Evolutionary conservation across 768 basidiomycete genomes (phyloP), one percentile per base, ranked within the genome.

Genomic region (Lanmaoa pseudosensibilis): DNA sequence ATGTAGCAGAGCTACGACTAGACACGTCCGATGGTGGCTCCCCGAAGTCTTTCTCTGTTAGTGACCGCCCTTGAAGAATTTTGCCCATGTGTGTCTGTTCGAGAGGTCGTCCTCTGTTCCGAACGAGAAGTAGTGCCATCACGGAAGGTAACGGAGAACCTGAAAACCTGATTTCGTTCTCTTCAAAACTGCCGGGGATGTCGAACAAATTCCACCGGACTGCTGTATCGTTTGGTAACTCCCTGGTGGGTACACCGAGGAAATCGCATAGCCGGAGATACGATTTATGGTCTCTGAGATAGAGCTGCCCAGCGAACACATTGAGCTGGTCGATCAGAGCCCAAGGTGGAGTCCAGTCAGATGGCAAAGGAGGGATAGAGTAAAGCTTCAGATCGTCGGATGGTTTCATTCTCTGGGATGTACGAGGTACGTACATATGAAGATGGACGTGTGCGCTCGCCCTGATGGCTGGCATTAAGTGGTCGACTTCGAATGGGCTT

Each of bases 391-490:
- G 64, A 27, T 71, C 56, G 33, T 81, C 79, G 21, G 73, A 72
- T 7, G 74, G 58, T 23, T 64, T 62, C 71, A 74, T 75, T 2
- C 61, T 61, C n/a, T 63, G 48, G 4, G 65, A 70, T 39, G 74
- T 73, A 2, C 75, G 64, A 2, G 79, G 76, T 3, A 74, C 60
- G 48, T 80, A 80, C 1, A 74, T 27, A 58, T 79, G 78, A 9
- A 80, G 69, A 47, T 72, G 66, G 9, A 76, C 74, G 8, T 52
- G 8, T 12, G 65, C 58, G 60, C 70, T 72, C 12, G 30, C 25
- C 16, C 70, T 73, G 52, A 81, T 77, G 0, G 33, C 39, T 65
- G 76, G 65, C 16, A 79, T 65, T 18, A 78, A 66, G 33, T 46
- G 51, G 43, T 80, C 65, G 16, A 65, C 75, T 55, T 80, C 78